phyloP scores from a whole-genome alignment of 768 basidiomycete species.

The Candolleomyces eurysporus region DNA sequence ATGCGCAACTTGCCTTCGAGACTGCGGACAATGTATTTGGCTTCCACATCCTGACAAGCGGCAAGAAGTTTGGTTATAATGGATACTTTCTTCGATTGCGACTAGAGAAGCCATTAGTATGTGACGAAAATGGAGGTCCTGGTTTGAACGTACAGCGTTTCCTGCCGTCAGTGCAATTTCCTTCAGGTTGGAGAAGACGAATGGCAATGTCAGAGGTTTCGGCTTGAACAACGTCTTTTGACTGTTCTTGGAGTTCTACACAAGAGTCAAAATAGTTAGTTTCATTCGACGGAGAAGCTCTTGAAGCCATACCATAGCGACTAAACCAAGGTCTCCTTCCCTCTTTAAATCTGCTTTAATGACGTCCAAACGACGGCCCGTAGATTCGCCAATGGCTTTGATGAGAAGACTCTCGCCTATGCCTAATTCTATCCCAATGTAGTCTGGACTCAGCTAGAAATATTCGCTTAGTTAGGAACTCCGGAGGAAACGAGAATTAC shows the following conservation, averaged over 20 bases:
- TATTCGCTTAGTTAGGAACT: conserved; percentile 7
- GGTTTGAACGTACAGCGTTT: conserved; percentile 55
- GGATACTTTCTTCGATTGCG: conserved; percentile 92
- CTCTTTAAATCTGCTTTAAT: conserved; percentile 93
- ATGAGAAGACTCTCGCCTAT: conserved; percentile 93
- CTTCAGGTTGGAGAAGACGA: conserved; percentile 85
- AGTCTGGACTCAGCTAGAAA: conserved; percentile 86
- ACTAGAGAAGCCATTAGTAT: conserved; percentile 41
- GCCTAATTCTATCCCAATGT: conserved; percentile 91
- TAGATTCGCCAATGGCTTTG: conserved; percentile 94
- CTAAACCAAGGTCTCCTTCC: conserved; percentile 92
- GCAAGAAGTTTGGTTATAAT: conserved; percentile 94
- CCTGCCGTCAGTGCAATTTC: conserved; percentile 89
- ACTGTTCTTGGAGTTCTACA: conserved; percentile 85
- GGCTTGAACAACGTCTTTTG: conserved; percentile 95
- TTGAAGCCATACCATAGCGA: conserved; percentile 75
- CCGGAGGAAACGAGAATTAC: conserved; percentile 21
- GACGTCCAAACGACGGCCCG: conserved; percentile 78
- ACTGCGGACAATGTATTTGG: conserved; percentile 94
- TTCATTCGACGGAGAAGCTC: conserved; percentile 1
- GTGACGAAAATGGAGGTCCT: neutral
- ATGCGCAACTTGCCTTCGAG: conserved; percentile 97
- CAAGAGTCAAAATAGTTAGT: neutral
- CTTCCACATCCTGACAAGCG: conserved; percentile 87
- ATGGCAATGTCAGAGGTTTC: conserved; percentile 83